phyloP scores from a whole-genome alignment of 2,329 filamentous ascomycete genomes.

The Fusarium papillatum region DNA sequence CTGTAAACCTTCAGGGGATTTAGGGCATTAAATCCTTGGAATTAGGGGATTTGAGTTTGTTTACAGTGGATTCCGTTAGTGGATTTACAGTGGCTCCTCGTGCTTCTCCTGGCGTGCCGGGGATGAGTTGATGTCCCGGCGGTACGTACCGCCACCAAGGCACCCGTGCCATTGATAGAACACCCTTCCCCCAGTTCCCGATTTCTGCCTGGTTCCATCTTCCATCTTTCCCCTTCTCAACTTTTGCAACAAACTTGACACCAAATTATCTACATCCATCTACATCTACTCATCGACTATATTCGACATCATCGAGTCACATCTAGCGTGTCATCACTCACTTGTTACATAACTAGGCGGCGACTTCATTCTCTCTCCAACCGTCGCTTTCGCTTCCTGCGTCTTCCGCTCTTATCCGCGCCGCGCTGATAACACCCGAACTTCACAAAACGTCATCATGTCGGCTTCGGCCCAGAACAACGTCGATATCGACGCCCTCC shows the following conservation, averaged over 20 bases:
- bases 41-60: slow-evolving; percentile 34
- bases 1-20: slow-evolving; percentile 18
- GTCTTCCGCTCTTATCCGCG: slow-evolving; percentile 19
- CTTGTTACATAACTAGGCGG: slow-evolving; percentile 1
- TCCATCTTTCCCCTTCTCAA: slow-evolving; percentile 39
- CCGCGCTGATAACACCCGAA: slow-evolving; percentile 15
- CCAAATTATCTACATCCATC: slow-evolving; percentile 29
- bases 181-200: slow-evolving; percentile 45
- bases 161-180: slow-evolving; percentile 52
- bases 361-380: slow-evolving; percentile 10
- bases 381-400: slow-evolving; percentile 17
- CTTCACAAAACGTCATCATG: slow-evolving; percentile 46
- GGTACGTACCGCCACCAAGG: slow-evolving; percentile 42
- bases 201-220: slow-evolving; percentile 37
- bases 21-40: slow-evolving; percentile 3
- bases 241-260: slow-evolving; percentile 34
- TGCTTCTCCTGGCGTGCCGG: slow-evolving; percentile 17
- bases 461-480: slow-evolving; percentile 59
- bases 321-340: not conserved
- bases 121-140: slow-evolving; percentile 25
- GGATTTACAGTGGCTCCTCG: slow-evolving; percentile 32
- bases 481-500: slow-evolving; percentile 68
- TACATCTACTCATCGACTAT: slow-evolving; percentile 25
- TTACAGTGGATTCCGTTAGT: slow-evolving; percentile 38
- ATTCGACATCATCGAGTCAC: slow-evolving; percentile 9